Base-by-base conservation (phyloP, 2,329 filamentous ascomycete genomes). In the Zymoseptoria pseudotritici region DNA sequence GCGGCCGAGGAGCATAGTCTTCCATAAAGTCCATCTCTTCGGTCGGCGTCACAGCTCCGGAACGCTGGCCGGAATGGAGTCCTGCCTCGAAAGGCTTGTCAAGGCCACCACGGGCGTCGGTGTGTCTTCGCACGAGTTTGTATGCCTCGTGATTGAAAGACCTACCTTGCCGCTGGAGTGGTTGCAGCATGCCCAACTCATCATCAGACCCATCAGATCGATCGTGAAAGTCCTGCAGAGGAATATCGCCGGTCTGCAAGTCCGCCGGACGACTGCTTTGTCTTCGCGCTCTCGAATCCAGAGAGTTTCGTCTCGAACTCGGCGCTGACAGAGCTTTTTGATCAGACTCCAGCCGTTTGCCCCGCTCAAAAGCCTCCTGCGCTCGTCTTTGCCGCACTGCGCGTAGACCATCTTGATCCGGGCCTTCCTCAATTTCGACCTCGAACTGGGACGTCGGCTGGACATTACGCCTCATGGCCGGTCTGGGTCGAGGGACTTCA, bases 1-100 rank as follows among this genome's bases (percentile, higher is more conserved):
- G 75, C 4, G 89, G 89, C 50, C 80, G 79, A 52, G 86, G 84
- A 19, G 89, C 82, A 69, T 89, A 90, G 58, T 83, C 81, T 51
- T 83, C 81, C 54, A 82, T 80, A 21, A 82, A 78, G 51, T 83
- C 78, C 49, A 74, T 70, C 53, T 80, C 77, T 50, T 76, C 72
- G 1, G 72, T 73, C 1, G 79, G 81, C 2, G 80, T 83, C 6
- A 76, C 73, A 51, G 77, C 76, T 17, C 79, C 80, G 17, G 80
- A 83, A 11, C 62, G 68, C 36, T 46, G 36, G 36, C 36, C 13
- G 13, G 36, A 46, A 7, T 17, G 36, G 8, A 71, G 61, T 9
- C 69, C 68, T 6, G 75, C 53, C 55, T 61, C 26, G 72, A 70
- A 58, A 69, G 70, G 52, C 61, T 67, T 59, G 51, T 60, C 56